Base-by-base conservation (phyloP, 495 filamentous ascomycete genomes). In the Terfezia boudieri region DNA sequence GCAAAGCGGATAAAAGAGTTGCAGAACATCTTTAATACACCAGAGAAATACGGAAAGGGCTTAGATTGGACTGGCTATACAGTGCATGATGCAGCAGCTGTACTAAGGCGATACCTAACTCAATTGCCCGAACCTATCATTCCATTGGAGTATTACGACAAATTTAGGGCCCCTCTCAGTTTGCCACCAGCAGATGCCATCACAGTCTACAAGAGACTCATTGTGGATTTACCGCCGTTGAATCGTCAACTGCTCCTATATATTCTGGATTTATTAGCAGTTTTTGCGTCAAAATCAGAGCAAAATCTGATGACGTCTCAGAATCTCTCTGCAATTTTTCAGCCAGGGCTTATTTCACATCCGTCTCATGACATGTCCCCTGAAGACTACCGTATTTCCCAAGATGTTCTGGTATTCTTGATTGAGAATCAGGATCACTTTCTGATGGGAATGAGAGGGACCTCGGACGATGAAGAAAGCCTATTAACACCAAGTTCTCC, bases 1-100 rank as follows among this genome's bases (percentile, higher is more conserved):
- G 86, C 90, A 60, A 95, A 93, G 69, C 80, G 90, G 51, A 99
- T 99, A 68, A 96, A 96, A 67, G 90, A 99, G 61, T 73, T 99
- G 1, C 86, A 90, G 66, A 76, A 74, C 46, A 77, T 84, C 8
- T 99, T 99, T 65, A 81, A 99, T 64, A 92, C 90, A 0, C 92
- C 90, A 36, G 90, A 95, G 61, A 76, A 88, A 52, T 99, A 94
- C 66, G 90, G 90, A 37, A 99, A 99, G 67, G 90, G 90, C 14
- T 70, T 96, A 46, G 84, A 95, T 63, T 99, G 90, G 90, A 81
- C 83, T 49, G 90, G 90, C 14, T 99, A 94, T 68, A 99, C 92
- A 0, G 90, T 99, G 14, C 90, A 99, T 69, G 90, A 99, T 76
- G 90, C 90, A 16, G 90, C 90, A 60, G 96, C 95, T 62, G 89